Conservation (phyloP, 169 alveolate species). For the Plasmodium fragile region DNA sequence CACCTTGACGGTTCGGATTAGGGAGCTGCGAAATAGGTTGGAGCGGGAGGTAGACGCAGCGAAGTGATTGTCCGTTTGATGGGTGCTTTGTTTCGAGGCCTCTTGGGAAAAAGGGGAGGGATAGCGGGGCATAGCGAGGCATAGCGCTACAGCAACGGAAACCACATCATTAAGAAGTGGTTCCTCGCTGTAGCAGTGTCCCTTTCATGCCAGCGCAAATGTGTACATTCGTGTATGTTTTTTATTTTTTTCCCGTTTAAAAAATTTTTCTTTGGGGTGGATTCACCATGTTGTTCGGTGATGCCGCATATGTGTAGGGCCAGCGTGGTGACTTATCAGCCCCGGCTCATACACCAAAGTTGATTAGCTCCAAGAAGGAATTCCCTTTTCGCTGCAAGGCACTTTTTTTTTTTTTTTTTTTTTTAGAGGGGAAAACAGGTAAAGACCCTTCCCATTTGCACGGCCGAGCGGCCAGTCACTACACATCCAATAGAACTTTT, state of each 20-base stretch:
- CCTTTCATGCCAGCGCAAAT: background rate
- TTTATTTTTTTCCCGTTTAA: background rate
- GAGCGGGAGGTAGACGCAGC: background rate
- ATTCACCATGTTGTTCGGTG: background rate
- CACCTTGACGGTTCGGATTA: slow-evolving; percentile 46
- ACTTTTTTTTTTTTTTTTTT: background rate
- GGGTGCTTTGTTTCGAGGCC: background rate
- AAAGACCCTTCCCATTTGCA: background rate
- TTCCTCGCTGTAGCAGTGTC: background rate
- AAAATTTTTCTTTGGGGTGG: background rate
- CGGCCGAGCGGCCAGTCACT: background rate
- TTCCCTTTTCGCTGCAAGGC: background rate
- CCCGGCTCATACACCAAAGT: background rate
- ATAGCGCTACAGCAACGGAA: background rate
- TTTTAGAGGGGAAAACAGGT: background rate
- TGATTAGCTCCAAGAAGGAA: background rate
- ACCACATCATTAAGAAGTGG: background rate
- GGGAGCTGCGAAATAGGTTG: slow-evolving; percentile 22
- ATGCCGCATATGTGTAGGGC: background rate
- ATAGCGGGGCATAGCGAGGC: too few relatives aligned
- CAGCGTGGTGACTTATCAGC: background rate
- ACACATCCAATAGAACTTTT: background rate
- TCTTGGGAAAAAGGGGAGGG: background rate
- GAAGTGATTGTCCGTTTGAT: background rate
- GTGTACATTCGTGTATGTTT: background rate